phyloP scores from a whole-genome alignment of 192 early-diverging fungal genomes.

The Dimargaris cristalligena region DNA sequence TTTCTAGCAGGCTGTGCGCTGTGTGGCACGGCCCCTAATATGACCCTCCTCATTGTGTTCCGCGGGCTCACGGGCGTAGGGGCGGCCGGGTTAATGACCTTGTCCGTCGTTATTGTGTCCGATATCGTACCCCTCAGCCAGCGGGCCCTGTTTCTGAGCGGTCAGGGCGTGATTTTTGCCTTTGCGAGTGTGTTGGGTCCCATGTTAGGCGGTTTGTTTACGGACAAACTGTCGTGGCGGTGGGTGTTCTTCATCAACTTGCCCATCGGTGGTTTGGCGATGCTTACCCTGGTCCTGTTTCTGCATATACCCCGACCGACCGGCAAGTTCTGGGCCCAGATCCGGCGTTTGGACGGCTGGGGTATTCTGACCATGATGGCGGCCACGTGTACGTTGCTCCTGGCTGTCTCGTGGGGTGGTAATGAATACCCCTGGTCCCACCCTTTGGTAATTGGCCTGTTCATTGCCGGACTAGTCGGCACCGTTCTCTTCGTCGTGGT shows the following conservation, averaged over 20 bases:
- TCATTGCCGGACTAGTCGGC: slow-evolving; percentile 28
- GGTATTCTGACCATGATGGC: slow-evolving; percentile 36
- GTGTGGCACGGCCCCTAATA: slow-evolving; percentile 35
- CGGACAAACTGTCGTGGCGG: slow-evolving; percentile 27
- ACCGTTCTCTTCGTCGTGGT: slow-evolving; percentile 31
- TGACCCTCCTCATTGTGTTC: slow-evolving; percentile 44
- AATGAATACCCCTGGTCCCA: slow-evolving; percentile 47
- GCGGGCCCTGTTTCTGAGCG: slow-evolving; percentile 43
- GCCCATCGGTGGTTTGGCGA: slow-evolving; percentile 23
- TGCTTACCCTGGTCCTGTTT: slow-evolving; percentile 19
- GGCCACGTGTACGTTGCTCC: slow-evolving; percentile 40
- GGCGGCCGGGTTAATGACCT: slow-evolving; percentile 43
- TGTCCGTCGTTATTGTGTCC: slow-evolving; percentile 49
- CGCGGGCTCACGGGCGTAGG: slow-evolving; percentile 48
- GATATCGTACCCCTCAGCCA: slow-evolving; percentile 49
- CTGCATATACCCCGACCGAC: slow-evolving; percentile 21
- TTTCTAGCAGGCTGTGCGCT: slow-evolving; percentile 39
- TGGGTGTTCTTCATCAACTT: slow-evolving; percentile 42
- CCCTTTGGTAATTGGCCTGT: slow-evolving; percentile 30
- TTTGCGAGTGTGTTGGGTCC: slow-evolving; percentile 38
- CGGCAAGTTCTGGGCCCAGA: slow-evolving; percentile 25
- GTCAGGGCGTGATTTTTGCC: slow-evolving; percentile 36
- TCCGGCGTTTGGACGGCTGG: slow-evolving; percentile 41
- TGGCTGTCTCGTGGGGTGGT: slow-evolving; percentile 62
- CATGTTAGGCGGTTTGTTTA: slow-evolving; percentile 36